Evolutionary conservation across 129 eudicot genomes (phyloP).

Genomic region (Logfia minima): DNA sequence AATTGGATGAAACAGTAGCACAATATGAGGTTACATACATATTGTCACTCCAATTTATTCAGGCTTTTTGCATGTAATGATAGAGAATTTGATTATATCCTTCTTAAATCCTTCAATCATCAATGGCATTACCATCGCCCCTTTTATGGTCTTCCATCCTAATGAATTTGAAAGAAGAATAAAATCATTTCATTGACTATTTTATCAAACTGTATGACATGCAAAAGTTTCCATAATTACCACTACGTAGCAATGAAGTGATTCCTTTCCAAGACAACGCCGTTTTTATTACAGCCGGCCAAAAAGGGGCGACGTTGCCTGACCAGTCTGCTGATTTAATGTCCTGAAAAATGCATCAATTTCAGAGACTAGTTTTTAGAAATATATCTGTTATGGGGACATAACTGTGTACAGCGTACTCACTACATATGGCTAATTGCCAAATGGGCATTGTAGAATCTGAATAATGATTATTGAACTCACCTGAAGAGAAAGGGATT

Average conservation of each 20-base stretch:
- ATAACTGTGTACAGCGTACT: background rate
- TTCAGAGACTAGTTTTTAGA: background rate
- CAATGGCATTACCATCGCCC: conserved; percentile 82
- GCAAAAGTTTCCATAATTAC: conserved; percentile 28
- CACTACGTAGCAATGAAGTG: conserved; percentile 67
- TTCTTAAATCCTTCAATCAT: conserved; percentile 88
- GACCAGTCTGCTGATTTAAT: conserved; percentile 88
- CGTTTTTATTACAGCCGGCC: conserved; percentile 89
- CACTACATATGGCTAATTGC: background rate
- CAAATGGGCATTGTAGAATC: background rate
- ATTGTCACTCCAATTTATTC: conserved; percentile 1
- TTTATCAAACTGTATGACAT: background rate
- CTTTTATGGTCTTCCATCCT: conserved; percentile 93
- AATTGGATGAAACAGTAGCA: background rate
- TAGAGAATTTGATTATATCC: conserved; percentile 70
- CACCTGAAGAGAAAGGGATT: conserved; percentile 82
- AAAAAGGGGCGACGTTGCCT: conserved; percentile 77
- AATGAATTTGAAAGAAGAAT: conserved; percentile 10
- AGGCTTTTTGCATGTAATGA: conserved; percentile 79
- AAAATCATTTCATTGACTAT: background rate
- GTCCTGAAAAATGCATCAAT: conserved; percentile 46
- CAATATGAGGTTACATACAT: conserved; percentile 1
- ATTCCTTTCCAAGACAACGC: conserved; percentile 90
- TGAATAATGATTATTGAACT: background rate
- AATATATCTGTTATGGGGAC: background rate